These are phyloP conservation scores for Solanum chacoense DNA, from an alignment of 305 asterid genomes.

Conservation along the genomic window DNA sequence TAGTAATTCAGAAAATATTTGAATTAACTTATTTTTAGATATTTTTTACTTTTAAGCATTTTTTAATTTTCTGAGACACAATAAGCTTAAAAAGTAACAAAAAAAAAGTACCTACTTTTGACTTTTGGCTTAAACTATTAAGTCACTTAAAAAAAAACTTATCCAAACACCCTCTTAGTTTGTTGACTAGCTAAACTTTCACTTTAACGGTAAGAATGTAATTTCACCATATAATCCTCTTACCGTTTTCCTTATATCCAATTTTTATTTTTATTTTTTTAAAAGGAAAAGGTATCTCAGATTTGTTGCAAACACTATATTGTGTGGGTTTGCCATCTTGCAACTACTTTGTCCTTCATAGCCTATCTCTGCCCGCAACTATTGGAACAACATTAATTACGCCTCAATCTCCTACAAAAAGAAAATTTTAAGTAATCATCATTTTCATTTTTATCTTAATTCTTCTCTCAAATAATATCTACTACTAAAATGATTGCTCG, in stretches of 20 bases:
- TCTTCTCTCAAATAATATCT: neutral
- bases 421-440: neutral
- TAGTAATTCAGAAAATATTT: too few species aligned
- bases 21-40: too few species aligned
- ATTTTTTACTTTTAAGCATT: too few species aligned
- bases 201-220: accelerated
- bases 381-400: neutral
- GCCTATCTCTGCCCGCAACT: neutral
- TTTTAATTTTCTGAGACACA: too few species aligned
- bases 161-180: neutral
- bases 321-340: neutral
- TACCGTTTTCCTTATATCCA: too few species aligned
- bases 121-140: too few species aligned
- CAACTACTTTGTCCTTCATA: neutral
- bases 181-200: neutral
- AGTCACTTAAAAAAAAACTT: too few species aligned
- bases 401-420: neutral
- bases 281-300: neutral
- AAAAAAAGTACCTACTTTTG: too few species aligned
- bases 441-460: neutral
- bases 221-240: neutral
- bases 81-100: too few species aligned
- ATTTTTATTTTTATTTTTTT: neutral
- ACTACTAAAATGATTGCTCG: neutral
- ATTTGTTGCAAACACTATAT: neutral